Conservation (phyloP, 1,139 yeast genomes). For the Blastobotrys petasosporus region DNA sequence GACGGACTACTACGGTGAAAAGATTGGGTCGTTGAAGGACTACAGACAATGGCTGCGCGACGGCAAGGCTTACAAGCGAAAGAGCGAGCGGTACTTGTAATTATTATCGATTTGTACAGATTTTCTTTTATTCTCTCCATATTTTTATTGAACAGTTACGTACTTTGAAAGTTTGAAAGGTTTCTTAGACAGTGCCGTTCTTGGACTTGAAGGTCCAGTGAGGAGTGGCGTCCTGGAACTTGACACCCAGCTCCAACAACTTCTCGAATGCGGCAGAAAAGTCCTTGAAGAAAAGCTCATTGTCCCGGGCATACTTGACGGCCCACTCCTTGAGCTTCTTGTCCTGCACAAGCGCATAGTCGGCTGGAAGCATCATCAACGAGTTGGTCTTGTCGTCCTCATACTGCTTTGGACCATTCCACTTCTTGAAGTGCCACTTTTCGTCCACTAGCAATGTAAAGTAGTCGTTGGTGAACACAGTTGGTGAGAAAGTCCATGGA, state of each 20-base stretch:
- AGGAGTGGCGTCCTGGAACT: slow-evolving; percentile 43
- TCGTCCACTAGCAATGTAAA: slow-evolving; percentile 60
- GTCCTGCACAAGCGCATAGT: slow-evolving; percentile 66
- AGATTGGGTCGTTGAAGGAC: slow-evolving; percentile 76
- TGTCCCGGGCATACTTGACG: slow-evolving; percentile 64
- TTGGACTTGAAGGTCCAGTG: slow-evolving; percentile 46
- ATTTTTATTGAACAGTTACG: background rate
- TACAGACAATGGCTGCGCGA: slow-evolving; percentile 96
- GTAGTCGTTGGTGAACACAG: slow-evolving; percentile 75
- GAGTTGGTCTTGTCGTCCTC: slow-evolving; percentile 64
- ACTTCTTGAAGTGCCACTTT: slow-evolving; percentile 65
- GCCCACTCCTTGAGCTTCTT: slow-evolving; percentile 60
- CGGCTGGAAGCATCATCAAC: slow-evolving; percentile 91
- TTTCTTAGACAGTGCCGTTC: slow-evolving; percentile 11
- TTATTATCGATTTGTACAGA: no score
- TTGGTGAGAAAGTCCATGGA: slow-evolving; percentile 87
- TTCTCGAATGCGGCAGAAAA: slow-evolving; percentile 64
- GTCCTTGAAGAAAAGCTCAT: slow-evolving; percentile 63
- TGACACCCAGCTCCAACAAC: slow-evolving; percentile 69
- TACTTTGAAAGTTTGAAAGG: background rate
- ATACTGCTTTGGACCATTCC: slow-evolving; percentile 77
- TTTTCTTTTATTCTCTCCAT: background rate
- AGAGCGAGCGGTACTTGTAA: slow-evolving; percentile 71
- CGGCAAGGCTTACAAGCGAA: slow-evolving; percentile 83
- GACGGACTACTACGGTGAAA: slow-evolving; percentile 96